Evolutionary conservation across 2,329 filamentous ascomycete species (phyloP).

Genomic region (Trichoderma sp.): DNA sequence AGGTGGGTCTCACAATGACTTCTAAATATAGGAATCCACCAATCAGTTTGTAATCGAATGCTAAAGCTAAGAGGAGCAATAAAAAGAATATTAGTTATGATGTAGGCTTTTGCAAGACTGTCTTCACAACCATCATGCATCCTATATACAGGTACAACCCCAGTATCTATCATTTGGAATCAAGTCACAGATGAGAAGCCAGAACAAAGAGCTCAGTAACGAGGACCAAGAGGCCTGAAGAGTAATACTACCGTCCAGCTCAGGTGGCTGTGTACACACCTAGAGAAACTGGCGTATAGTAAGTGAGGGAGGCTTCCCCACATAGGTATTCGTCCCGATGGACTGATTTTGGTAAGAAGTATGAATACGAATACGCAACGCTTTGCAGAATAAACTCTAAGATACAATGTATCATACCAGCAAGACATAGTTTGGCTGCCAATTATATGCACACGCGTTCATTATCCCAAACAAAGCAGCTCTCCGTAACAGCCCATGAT

Average conservation of each 20-base stretch:
- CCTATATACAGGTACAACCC: no score
- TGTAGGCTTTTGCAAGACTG: no score
- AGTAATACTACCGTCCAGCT: background rate
- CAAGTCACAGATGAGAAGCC: background rate
- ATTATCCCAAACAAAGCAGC: background rate
- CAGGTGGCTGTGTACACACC: background rate
- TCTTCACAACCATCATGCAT: no score
- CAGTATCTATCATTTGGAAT: no score
- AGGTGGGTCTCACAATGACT: background rate
- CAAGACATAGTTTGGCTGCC: background rate
- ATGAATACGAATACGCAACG: background rate
- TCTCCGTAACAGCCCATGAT: background rate
- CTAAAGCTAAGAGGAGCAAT: no score
- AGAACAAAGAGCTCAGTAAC: background rate
- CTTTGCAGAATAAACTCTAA: background rate
- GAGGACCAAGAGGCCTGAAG: background rate
- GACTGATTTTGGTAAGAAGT: background rate
- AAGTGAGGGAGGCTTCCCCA: background rate
- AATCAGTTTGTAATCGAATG: no score
- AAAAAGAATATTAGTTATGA: no score
- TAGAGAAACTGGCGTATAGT: background rate
- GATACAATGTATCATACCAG: background rate
- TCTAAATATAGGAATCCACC: no score
- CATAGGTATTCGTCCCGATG: background rate
- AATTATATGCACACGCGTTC: background rate